Base-by-base conservation (phyloP, 1,284 basidiomycete genomes). In the Cryptococcus hybrid region DNA sequence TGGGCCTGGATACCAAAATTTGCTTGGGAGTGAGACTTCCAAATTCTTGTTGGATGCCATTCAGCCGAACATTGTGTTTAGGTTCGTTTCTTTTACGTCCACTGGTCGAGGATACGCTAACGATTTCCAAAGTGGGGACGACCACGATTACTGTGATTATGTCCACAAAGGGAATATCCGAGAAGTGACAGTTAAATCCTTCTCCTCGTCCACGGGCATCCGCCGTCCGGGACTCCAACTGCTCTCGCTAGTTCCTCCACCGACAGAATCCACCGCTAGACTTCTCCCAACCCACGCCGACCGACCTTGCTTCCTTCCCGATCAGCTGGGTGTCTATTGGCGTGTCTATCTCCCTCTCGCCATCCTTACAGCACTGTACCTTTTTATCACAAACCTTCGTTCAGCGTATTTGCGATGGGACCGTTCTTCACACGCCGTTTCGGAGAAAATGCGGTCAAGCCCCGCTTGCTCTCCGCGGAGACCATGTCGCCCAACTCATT, bases 111-210 rank as follows among this genome's bases (percentile, higher is more conserved):
- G 24, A 24, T 24, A 24, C 24, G 24, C 24, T 24, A 24, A 24
- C 24, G 56, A 62, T 47, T 42, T 15, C 13, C 9, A 54, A 47
- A 91, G 89, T 64, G 92, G 88, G 8, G 90, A 94, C 72, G 89
- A 94, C 75, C 88, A 89, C 63, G 91, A 94, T 70, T 90, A 90
- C 62, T 94, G 91, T 74, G 88, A 90, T 65, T 83, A 88, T 62
- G 79, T 78, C 57, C 88, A 90, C 71, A 70, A 77, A 2, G 65
- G 64, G 42, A 72, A 70, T n/a, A 78, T 85, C 44, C 80, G 80
- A 55, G 87, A 89, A 74, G 80, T 92, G n/a, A 89, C 89, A 0
- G 81, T 93, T 67, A 92, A 90, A 73, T 88, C 90, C 0, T 84
- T 93, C 63, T 90, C 90, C 1, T 89, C 90, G 72, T 86, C 85